Base-by-base conservation (phyloP, 768 basidiomycete genomes). In the Termitomyces eurrhizus region DNA sequence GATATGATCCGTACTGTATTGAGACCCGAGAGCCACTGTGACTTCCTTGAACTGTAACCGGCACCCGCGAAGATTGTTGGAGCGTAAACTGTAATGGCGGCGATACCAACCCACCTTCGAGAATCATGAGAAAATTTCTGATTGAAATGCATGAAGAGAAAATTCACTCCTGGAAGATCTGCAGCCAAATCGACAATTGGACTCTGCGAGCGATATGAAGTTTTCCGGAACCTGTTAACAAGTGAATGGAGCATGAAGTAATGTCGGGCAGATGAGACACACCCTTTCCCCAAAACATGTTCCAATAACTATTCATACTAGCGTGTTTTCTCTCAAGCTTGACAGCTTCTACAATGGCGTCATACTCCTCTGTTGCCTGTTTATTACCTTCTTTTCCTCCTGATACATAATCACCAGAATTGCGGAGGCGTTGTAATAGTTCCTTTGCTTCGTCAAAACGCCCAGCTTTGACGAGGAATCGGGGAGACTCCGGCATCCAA, bases 231-330 rank as follows among this genome's bases (percentile, higher is more conserved):
- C 69, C 72, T 73, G 6, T 29, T 29, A 32, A 13, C 33, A 51
- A 13, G 46, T 51, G 0, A 14, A 33, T 13, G 6, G 21, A 26
- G 12, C 29, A 13, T n/a, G 11, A 57, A 29, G 7, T 49, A 7
- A 11, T 4, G n/a, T 16, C 3, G 18, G 18, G n/a, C 1, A 16
- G 26, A 32, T 11, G 26, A 49, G 8, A 55, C 59, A 53, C 42
- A 68, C 73, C 74, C 56, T 75, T 78, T 37, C 76, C 70, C 78
- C 77, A 77, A 67, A 80, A 75, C 77, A 78, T 80, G 16, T 74
- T 70, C 69, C 77, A 69, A 63, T 80, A 79, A 18, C 72, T 69
- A 66, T 78, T 77, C 63, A 77, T 75, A 53, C 68, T 70, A 1
- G 72, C 62, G 60, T 78, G 73, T 61, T 72, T 69, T 67, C 75